Percentiles rank a stretch among this genome's conserved stretches.
Evolutionary conservation across 2,329 filamentous ascomycete genomes (phyloP).

Genomic region (Aspergillus sp.): DNA sequence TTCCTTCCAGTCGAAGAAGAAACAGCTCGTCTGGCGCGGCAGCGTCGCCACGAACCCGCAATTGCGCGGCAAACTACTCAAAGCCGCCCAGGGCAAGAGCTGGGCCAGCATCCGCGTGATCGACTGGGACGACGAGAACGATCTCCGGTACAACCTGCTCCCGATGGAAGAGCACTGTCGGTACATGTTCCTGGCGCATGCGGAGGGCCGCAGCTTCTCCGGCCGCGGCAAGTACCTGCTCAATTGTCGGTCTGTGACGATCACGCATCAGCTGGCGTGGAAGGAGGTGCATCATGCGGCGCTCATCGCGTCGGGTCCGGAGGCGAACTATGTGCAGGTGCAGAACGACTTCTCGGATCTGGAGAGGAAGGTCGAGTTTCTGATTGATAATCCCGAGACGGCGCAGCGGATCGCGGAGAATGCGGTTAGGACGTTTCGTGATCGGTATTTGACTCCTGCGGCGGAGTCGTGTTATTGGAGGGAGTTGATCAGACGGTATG

Average conservation of each 20-base stretch:
- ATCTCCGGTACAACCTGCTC: conserved; percentile 43
- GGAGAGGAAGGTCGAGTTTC: conserved; percentile 41
- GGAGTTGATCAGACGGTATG: conserved; percentile 42
- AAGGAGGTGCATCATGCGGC: conserved; percentile 51
- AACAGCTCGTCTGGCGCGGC: conserved; percentile 52
- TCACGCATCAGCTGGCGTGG: conserved; percentile 52
- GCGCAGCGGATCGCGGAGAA: conserved; percentile 54
- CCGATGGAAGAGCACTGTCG: conserved; percentile 55
- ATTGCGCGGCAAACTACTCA: conserved; percentile 41
- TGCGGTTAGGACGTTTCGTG: conserved; percentile 48
- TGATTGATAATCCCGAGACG: conserved; percentile 43
- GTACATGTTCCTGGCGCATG: conserved; percentile 56
- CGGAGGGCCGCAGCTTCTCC: conserved; percentile 55
- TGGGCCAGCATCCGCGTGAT: conserved; percentile 50
- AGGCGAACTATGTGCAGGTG: conserved; percentile 53
- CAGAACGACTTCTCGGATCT: conserved; percentile 58
- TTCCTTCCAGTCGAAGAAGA: conserved; percentile 41
- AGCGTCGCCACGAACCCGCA: conserved; percentile 38
- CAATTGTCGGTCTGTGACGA: conserved; percentile 51
- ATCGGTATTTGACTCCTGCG: conserved; percentile 55
- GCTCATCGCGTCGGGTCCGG: conserved; percentile 44
- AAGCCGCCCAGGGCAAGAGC: conserved; percentile 37
- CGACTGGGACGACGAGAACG: conserved; percentile 42
- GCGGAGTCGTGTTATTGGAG: conserved; percentile 59
- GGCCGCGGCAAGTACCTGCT: conserved; percentile 55